Percentiles rank a stretch among this genome's conserved stretches.
phyloP scores from a whole-genome alignment of 1,284 basidiomycete genomes.

The Ceraceosorus guamensis region DNA sequence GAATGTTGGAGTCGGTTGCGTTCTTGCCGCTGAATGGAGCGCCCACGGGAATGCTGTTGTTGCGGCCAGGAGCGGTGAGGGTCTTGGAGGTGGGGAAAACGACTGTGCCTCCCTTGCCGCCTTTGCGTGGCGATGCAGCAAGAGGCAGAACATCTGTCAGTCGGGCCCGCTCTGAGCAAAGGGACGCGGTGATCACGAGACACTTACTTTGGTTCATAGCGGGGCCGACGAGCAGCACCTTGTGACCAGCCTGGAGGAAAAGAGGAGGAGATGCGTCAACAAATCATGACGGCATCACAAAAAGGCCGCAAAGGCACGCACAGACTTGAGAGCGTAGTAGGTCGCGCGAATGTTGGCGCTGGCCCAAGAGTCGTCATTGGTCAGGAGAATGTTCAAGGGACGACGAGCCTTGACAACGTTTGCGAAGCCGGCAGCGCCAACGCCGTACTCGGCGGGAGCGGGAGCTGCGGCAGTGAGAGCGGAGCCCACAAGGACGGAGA shows the following conservation, averaged over 20 bases:
- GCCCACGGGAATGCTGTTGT: constrained; percentile 19
- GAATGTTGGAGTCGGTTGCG: constrained; percentile 18
- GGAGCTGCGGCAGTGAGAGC: background rate
- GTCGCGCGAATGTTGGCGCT: constrained; percentile 28
- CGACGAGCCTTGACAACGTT: constrained; percentile 19
- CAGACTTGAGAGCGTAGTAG: constrained; percentile 34
- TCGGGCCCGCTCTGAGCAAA: too few relatives aligned
- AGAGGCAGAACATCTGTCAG: too few relatives aligned
- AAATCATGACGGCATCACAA: too few relatives aligned
- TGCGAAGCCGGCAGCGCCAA: constrained; percentile 21
- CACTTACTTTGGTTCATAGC: too few relatives aligned
- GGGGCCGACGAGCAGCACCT: too few relatives aligned
- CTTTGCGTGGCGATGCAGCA: too few relatives aligned
- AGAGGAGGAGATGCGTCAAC: too few relatives aligned
- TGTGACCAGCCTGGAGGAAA: too few relatives aligned
- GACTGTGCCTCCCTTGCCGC: constrained; percentile 36
- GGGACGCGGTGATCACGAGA: too few relatives aligned
- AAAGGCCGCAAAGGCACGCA: constrained; percentile 16
- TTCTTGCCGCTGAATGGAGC: constrained; percentile 22
- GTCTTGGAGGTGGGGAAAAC: constrained; percentile 28
- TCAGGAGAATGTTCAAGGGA: constrained; percentile 37
- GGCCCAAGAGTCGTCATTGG: constrained; percentile 30
- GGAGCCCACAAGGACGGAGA: constrained; percentile 2
- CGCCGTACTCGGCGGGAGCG: constrained; percentile 15
- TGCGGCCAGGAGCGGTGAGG: constrained; percentile 24